Conservation (phyloP, 768 basidiomycete genomes). For the Termitomyces sp. region DNA sequence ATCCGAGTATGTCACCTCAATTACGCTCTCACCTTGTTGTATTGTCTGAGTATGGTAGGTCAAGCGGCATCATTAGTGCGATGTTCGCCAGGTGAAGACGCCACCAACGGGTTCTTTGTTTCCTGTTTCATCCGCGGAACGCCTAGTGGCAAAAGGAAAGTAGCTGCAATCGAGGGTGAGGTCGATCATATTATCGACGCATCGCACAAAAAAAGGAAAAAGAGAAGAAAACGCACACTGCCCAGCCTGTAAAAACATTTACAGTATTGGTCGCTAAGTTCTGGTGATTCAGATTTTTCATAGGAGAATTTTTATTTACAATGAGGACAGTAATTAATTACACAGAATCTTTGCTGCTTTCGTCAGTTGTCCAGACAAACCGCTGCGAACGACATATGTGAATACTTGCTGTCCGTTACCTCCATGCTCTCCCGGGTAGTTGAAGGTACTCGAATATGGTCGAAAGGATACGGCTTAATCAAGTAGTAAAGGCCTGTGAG, state of each 20-base stretch:
- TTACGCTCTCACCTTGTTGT: background rate
- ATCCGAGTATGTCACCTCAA: constrained; percentile 35
- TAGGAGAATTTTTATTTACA: constrained; percentile 10
- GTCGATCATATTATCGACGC: constrained; percentile 1
- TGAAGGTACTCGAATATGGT: constrained; percentile 8
- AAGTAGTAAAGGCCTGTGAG: constrained; percentile 22
- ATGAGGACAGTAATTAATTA: constrained; percentile 9
- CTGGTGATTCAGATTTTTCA: background rate
- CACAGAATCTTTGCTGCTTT: constrained; percentile 9
- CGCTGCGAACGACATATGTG: constrained; percentile 8
- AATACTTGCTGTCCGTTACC: constrained; percentile 15
- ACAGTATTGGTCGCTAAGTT: background rate
- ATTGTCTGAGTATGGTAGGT: constrained; percentile 24
- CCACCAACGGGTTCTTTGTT: constrained; percentile 96
- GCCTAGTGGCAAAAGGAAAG: constrained; percentile 19
- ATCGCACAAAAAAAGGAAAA: constrained; percentile 16
- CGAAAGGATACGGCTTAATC: constrained; percentile 6
- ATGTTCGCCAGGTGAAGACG: constrained; percentile 77
- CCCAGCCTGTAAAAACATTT: too few relatives aligned
- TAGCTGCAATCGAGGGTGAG: constrained; percentile 14
- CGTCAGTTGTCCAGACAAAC: constrained; percentile 14
- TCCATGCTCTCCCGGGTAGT: constrained; percentile 7
- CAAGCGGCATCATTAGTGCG: constrained; percentile 60
- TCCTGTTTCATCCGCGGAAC: constrained; percentile 67
- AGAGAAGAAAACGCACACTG: constrained; percentile 10